Conservation (phyloP, 495 filamentous ascomycete species). For the Cercophora newfieldiana region DNA sequence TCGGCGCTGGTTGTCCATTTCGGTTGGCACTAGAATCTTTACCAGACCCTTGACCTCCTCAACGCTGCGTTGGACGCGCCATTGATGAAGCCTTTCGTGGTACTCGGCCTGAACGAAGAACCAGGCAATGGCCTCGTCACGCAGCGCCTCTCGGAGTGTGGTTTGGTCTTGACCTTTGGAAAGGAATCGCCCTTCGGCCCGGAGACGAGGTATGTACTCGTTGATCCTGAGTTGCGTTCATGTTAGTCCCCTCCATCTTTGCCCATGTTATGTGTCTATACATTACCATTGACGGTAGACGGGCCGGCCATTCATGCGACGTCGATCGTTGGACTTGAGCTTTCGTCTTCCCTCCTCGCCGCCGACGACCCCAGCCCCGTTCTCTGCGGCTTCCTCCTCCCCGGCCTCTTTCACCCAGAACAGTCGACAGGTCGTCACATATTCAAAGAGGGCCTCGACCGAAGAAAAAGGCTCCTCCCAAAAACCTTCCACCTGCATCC, state of each 20-base stretch:
- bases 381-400: slow-evolving; percentile 20
- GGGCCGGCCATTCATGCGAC: slow-evolving; percentile 45
- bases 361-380: slow-evolving; percentile 19
- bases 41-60: slow-evolving; percentile 36
- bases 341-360: slow-evolving; percentile 37
- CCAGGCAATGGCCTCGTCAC: slow-evolving; percentile 35
- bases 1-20: slow-evolving; percentile 21
- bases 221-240: slow-evolving; percentile 38
- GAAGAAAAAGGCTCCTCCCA: slow-evolving; percentile 51
- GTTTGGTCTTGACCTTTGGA: slow-evolving; percentile 3
- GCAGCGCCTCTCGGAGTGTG: slow-evolving; percentile 30
- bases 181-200: slow-evolving; percentile 32
- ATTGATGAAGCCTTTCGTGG: slow-evolving; percentile 26
- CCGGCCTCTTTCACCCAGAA: slow-evolving; percentile 45
- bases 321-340: slow-evolving; percentile 54
- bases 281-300: slow-evolving; percentile 48
- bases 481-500: slow-evolving; percentile 44
- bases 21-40: slow-evolving; percentile 33
- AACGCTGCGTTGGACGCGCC: slow-evolving; percentile 29
- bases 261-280: too few relatives aligned
- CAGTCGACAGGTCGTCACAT: slow-evolving; percentile 51
- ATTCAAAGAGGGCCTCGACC: slow-evolving; percentile 57
- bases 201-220: slow-evolving; percentile 51
- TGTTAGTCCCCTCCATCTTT: not conserved
- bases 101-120: slow-evolving; percentile 37